Evolutionary conservation across 148 eudicot genomes (phyloP).

Genomic region (Cornus controversa): DNA sequence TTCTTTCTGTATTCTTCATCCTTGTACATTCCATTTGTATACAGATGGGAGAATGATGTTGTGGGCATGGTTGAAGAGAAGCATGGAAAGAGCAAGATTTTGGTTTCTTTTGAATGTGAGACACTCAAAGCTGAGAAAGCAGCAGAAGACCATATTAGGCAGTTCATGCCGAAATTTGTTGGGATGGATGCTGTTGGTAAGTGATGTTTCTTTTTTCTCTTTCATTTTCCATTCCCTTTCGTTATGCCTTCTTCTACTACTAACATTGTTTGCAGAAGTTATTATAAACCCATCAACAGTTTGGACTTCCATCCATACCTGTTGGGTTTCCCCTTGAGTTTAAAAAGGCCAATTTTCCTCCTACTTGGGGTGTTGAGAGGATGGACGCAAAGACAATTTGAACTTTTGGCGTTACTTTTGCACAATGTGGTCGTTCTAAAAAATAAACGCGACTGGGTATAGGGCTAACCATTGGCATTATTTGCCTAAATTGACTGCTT

Average conservation of each 20-base stretch:
- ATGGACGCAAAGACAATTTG: too few relatives aligned
- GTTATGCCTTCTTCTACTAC: background rate
- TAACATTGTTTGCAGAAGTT: background rate
- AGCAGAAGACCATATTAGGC: conserved; percentile 87
- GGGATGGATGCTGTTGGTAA: conserved; percentile 99
- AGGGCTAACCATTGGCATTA: too few relatives aligned
- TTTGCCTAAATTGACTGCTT: too few relatives aligned
- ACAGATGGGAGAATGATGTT: conserved; percentile 91
- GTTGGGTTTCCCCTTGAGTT: background rate
- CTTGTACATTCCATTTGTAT: conserved; percentile 6
- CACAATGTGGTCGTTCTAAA: too few relatives aligned
- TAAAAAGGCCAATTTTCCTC: too few relatives aligned
- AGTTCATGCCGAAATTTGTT: conserved; percentile 86
- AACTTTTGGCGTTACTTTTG: too few relatives aligned
- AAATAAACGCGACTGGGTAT: too few relatives aligned
- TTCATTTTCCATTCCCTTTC: background rate
- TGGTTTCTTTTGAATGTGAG: conserved; percentile 79
- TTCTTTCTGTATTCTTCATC: background rate
- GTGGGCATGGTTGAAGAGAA: conserved; percentile 69
- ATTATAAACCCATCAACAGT: background rate
- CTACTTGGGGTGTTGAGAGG: too few relatives aligned
- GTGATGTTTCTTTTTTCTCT: background rate
- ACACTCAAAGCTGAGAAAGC: conserved; percentile 83
- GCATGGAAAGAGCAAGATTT: conserved; percentile 49
- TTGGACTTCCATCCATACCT: background rate